Evolutionary conservation across 2,329 filamentous ascomycete species (phyloP).

Genomic region (Colletotrichum musae): DNA sequence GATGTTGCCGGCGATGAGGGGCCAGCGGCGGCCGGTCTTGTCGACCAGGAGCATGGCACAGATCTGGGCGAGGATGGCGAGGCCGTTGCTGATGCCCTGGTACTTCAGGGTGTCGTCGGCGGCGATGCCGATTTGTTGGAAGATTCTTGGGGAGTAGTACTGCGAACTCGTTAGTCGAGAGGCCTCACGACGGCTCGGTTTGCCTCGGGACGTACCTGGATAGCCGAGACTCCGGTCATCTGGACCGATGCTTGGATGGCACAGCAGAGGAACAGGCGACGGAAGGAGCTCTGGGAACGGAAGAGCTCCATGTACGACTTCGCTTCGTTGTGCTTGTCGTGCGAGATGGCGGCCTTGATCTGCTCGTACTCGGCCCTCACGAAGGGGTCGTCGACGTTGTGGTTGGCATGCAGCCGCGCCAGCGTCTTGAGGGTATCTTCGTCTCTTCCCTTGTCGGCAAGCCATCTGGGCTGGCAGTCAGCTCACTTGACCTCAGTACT

Average conservation of each 20-base stretch:
- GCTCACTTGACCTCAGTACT: not conserved
- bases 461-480: conserved; percentile 64
- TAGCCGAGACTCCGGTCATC: conserved; percentile 79
- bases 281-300: conserved; percentile 72
- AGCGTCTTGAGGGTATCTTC: conserved; percentile 77
- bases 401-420: conserved; percentile 78
- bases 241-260: conserved; percentile 80
- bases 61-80: conserved; percentile 78
- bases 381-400: conserved; percentile 73
- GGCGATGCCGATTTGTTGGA: conserved; percentile 77
- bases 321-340: conserved; percentile 77
- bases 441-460: conserved; percentile 77
- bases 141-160: conserved; percentile 79
- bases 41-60: conserved; percentile 79
- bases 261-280: conserved; percentile 78
- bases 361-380: conserved; percentile 66
- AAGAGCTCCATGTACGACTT: conserved; percentile 80
- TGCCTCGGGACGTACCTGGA: conserved; percentile 75
- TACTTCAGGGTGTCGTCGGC: conserved; percentile 78
- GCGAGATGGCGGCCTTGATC: conserved; percentile 75
- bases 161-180: not conserved
- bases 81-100: conserved; percentile 80
- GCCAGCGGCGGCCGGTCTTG: conserved; percentile 77
- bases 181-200: not conserved
- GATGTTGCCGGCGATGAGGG: conserved; percentile 79